phyloP scores from a whole-genome alignment of 805 yeast genomes.

The Kodamaea sagamina region DNA sequence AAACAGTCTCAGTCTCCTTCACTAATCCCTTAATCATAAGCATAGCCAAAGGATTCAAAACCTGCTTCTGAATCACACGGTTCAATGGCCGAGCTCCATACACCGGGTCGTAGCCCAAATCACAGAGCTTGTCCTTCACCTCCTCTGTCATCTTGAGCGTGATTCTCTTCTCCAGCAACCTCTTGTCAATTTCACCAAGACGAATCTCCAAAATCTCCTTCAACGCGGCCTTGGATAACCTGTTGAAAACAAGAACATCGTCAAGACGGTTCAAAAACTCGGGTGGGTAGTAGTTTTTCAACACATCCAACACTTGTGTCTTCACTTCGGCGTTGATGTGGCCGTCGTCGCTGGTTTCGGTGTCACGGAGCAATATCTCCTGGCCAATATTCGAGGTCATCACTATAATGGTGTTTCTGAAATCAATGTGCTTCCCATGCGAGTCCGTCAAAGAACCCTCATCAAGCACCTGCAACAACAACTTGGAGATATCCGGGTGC shows the following conservation, averaged over 20 bases:
- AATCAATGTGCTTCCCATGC: slow-evolving; percentile 91
- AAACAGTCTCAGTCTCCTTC: slow-evolving; percentile 36
- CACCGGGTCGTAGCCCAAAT: slow-evolving; percentile 84
- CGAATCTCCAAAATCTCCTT: slow-evolving; percentile 83
- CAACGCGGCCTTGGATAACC: slow-evolving; percentile 75
- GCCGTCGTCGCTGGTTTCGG: slow-evolving; percentile 58
- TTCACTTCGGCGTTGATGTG: slow-evolving; percentile 56
- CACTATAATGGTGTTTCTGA: slow-evolving; percentile 90
- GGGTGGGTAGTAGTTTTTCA: slow-evolving; percentile 82
- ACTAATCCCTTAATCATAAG: slow-evolving; percentile 79
- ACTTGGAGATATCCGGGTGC: slow-evolving; percentile 90
- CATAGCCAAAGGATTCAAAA: slow-evolving; percentile 89
- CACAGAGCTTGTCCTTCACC: slow-evolving; percentile 78
- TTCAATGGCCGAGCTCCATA: slow-evolving; percentile 98
- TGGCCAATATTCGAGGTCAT: slow-evolving; percentile 98
- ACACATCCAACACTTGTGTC: slow-evolving; percentile 59
- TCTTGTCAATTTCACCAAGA: slow-evolving; percentile 74
- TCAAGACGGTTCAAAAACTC: slow-evolving; percentile 94
- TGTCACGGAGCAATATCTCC: slow-evolving; percentile 74
- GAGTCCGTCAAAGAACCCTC: slow-evolving; percentile 95
- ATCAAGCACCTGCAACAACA: slow-evolving; percentile 87
- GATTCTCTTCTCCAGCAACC: slow-evolving; percentile 79
- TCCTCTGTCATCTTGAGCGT: slow-evolving; percentile 51
- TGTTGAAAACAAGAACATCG: slow-evolving; percentile 89
- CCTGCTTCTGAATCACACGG: slow-evolving; percentile 76